Conservation (phyloP, 805 yeast genomes). For the Candida taoyuanica region DNA sequence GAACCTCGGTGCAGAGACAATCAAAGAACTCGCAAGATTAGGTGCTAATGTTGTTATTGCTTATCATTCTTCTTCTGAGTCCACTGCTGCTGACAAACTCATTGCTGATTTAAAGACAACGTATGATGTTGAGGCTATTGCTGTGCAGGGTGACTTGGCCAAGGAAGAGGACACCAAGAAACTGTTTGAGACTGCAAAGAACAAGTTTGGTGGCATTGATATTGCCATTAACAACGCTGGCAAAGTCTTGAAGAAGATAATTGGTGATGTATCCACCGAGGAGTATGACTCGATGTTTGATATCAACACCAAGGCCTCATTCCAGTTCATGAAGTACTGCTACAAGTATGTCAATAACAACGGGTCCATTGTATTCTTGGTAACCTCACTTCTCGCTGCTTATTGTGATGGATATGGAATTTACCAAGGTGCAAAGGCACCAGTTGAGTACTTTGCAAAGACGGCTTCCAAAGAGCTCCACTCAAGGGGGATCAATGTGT, state of each 20-base stretch:
- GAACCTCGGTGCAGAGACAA: slow-evolving; percentile 53
- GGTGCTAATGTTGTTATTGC: slow-evolving; percentile 54
- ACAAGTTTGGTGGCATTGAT: slow-evolving; percentile 47
- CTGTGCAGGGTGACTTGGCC: slow-evolving; percentile 22
- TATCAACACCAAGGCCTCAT: slow-evolving; percentile 56
- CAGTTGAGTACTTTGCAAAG: slow-evolving; percentile 50
- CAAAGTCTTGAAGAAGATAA: slow-evolving; percentile 57
- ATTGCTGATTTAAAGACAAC: slow-evolving; percentile 33
- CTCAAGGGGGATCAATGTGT: slow-evolving; percentile 42
- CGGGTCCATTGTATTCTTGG: slow-evolving; percentile 53
- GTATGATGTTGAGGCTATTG: slow-evolving; percentile 35
- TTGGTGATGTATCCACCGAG: slow-evolving; percentile 44
- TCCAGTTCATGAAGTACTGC: slow-evolving; percentile 56
- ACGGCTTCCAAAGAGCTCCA: slow-evolving; percentile 51
- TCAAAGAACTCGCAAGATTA: slow-evolving; percentile 47
- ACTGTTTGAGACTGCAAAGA: slow-evolving; percentile 43
- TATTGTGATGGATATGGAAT: slow-evolving; percentile 48
- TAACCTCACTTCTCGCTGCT: slow-evolving; percentile 64
- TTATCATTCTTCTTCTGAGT: slow-evolving; percentile 43
- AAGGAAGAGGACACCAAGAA: slow-evolving; percentile 37
- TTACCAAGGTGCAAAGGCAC: slow-evolving; percentile 55
- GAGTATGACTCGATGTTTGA: slow-evolving; percentile 53
- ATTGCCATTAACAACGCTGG: slow-evolving; percentile 68
- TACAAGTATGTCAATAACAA: slow-evolving; percentile 43
- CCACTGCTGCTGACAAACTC: slow-evolving; percentile 32